Evolutionary conservation across 805 yeast species (phyloP), one percentile per base, ranked within the genome.

Genomic region (Sporopachydermia quercuum): DNA sequence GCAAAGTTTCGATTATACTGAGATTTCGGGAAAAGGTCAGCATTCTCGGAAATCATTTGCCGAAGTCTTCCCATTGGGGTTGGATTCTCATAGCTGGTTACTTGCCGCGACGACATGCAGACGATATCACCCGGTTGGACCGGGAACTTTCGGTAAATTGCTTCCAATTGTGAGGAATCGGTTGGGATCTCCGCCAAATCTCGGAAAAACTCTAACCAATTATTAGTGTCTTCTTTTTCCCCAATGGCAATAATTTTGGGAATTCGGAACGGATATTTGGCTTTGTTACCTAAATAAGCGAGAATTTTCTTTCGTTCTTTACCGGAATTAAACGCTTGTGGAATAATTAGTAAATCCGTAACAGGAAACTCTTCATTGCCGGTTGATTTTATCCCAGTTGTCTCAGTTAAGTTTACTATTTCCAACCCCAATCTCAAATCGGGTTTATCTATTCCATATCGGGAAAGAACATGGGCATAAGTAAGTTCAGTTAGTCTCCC

Each of bases 361-460:
- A 83, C 73, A 0, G 84, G 79, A 52, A 76, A 89, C 1, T 60
- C 65, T 3, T 52, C 46, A 17, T 69, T 56, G 4, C 62, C 55
- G 2, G 40, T 47, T 1, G 64, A 56, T 13, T 51, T 50, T 15
- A 45, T 46, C 0, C 44, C 52, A 16, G 68, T 66, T 41, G 49
- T 63, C 3, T 54, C 55, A 1, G 70, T 57, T n/a, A 85, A 45
- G 40, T 71, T 65, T 1, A 49, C 42, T 35, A 85, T 70, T 23
- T 64, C 53, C 19, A 84, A 46, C 1, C 61, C 52, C 16, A 48
- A 52, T 44, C 96, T 66, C 46, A 91, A 58, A 56, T 91, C 97
- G 0, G 98, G 98, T 55, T 91, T 91, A 54, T 91, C 98, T 39
- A 87, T 81, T 13, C 98, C 98, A 52, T 75, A 91, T 15, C 59